phyloP scores from a whole-genome alignment of 768 basidiomycete species.

The Lyophyllum decastes region DNA sequence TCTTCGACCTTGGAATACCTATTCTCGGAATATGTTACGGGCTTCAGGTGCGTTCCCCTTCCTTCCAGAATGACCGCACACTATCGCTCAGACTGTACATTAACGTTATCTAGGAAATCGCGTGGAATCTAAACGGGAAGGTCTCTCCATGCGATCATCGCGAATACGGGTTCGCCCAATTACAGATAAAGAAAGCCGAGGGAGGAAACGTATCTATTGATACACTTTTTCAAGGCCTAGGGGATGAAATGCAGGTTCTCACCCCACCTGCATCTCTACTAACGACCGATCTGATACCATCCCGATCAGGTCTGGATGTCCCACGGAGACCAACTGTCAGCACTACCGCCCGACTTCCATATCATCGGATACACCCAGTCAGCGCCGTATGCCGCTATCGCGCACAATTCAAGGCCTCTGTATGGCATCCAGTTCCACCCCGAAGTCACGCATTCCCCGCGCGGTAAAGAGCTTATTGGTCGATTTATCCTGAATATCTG shows the following conservation, averaged over 20 bases:
- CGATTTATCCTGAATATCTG: constrained; percentile 87
- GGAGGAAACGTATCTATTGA: constrained; percentile 53
- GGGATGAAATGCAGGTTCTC: constrained; percentile 85
- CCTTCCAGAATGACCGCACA: neutral
- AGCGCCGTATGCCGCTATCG: constrained; percentile 92
- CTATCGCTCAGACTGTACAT: neutral
- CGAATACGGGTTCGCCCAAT: constrained; percentile 91
- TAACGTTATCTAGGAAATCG: constrained; percentile 71
- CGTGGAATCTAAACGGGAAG: constrained; percentile 81
- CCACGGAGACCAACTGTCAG: constrained; percentile 91
- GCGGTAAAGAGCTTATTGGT: constrained; percentile 87
- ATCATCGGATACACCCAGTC: constrained; percentile 84
- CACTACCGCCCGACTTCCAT: constrained; percentile 80
- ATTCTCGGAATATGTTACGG: constrained; percentile 98
- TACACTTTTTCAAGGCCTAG: constrained; percentile 82
- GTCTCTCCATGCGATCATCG: constrained; percentile 88
- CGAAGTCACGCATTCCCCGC: constrained; percentile 93
- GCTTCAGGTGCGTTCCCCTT: constrained; percentile 69
- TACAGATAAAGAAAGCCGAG: constrained; percentile 70
- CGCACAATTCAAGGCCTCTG: constrained; percentile 84
- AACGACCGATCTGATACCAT: constrained; percentile 1
- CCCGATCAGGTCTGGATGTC: constrained; percentile 95
- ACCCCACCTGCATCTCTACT: neutral
- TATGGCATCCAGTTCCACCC: constrained; percentile 99
- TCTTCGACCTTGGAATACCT: constrained; percentile 87